These are phyloP conservation scores for Moricandia moricandioides DNA, from an alignment of 345 rosid genomes.

Conservation along the genomic window DNA sequence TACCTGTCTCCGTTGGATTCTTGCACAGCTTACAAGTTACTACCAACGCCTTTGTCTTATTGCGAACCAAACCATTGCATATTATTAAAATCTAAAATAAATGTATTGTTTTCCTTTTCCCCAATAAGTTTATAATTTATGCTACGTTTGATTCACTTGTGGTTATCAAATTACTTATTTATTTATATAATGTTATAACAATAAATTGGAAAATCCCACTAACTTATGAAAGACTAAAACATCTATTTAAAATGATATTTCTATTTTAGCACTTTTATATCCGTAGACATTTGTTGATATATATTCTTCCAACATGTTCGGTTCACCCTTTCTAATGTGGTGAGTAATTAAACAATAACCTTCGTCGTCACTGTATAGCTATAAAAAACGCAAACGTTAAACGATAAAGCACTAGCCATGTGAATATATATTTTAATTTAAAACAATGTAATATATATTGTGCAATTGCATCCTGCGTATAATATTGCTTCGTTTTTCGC, in stretches of 20 bases:
- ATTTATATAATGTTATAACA: not conserved
- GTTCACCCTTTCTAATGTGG: slow-evolving; percentile 8
- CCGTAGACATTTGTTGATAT: not conserved
- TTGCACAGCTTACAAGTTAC: not conserved
- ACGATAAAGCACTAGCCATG: too few relatives aligned
- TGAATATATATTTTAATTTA: too few relatives aligned
- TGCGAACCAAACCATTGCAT: not conserved
- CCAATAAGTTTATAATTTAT: not conserved
- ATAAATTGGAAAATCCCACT: not conserved
- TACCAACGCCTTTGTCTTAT: slow-evolving; percentile 26
- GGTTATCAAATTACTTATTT: not conserved
- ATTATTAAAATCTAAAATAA: not conserved
- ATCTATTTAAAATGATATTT: not conserved
- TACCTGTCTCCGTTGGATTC: slow-evolving; percentile 27
- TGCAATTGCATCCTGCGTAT: too few relatives aligned
- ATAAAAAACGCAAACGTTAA: too few relatives aligned
- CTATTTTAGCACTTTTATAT: not conserved
- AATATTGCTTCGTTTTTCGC: too few relatives aligned
- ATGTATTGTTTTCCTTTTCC: not conserved
- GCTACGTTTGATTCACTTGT: not conserved
- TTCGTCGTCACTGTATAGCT: too few relatives aligned
- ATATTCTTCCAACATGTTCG: not conserved
- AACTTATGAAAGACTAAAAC: not conserved
- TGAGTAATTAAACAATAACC: not conserved
- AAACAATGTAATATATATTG: too few relatives aligned